Base-by-base conservation (phyloP, 768 basidiomycete genomes). In the Phaeolepiota aurea region DNA sequence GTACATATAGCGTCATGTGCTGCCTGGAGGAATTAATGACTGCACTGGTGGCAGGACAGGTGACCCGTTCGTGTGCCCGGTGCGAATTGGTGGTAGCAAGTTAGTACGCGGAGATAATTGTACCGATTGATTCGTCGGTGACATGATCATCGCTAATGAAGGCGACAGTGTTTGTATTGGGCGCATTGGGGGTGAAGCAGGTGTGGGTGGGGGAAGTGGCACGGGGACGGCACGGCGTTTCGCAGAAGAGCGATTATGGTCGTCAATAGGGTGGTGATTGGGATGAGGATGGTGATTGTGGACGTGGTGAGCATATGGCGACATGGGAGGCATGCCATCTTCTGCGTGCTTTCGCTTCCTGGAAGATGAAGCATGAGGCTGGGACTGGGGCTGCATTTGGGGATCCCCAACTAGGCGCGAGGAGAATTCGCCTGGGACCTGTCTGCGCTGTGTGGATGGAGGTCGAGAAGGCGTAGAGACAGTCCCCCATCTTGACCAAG, bases 121-220 rank as follows among this genome's bases (percentile, higher is more conserved):
- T 19, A 65, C 62, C 10, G 56, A 58, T 42, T 67, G 62, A 38
- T 68, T 67, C 3, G 63, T 60, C 0, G 78, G 78, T n/a, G 78
- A 77, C 32, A 79, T 68, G 50, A 80, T 73, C 66, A 77, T 72
- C 13, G 77, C 78, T 30, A 80, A 53, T 13, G 78, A 80, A 4
- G 79, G 79, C 1, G 77, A 79, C 20, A 81, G 62, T 9, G 65
- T 74, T 44, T 74, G 71, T 5, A 59, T 61, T 39, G 55, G 62
- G 41, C 63, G 57, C 37, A 58, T 53, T 4, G 61, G 62, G 10
- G 57, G 57, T 16, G 53, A 43, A 39, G 48, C 32, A 11, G 58
- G 54, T 23, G 40, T 35, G 22, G 41, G 31, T 25, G 44, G 34
- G 10, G 43, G 35, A 30, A 42, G 41, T 9, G 54, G 57, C 33